A percentile compares a stretch with the other conserved stretches of the same genome.
Evolutionary conservation across 2,329 filamentous ascomycete species (phyloP).

Genomic region (Cladosporium sp.): DNA sequence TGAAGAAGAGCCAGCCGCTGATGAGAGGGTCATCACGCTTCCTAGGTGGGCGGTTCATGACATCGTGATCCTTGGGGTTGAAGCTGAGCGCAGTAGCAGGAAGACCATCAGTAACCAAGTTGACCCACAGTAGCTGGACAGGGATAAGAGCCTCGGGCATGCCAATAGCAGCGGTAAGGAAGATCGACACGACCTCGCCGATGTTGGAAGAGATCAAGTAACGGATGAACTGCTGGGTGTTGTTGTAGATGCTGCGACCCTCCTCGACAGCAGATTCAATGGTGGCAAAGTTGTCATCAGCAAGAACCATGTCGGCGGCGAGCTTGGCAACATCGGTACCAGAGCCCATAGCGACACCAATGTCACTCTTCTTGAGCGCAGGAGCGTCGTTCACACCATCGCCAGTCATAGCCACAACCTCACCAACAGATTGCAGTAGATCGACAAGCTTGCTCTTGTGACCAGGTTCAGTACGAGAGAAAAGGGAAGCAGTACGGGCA

Average conservation of each 20-base stretch:
- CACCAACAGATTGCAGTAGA: constrained; percentile 83
- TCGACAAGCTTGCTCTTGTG: constrained; percentile 99
- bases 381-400: constrained; percentile 98
- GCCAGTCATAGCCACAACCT: constrained; percentile 98
- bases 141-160: constrained; percentile 98
- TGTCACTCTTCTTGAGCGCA: constrained; percentile 96
- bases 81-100: constrained; percentile 95
- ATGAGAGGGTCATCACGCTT: constrained; percentile 92
- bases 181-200: constrained; percentile 97
- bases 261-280: constrained; percentile 96
- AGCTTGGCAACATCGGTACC: constrained; percentile 96
- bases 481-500: constrained; percentile 80
- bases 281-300: constrained; percentile 98
- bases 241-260: constrained; percentile 97
- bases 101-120: constrained; percentile 94
- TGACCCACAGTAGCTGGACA: constrained; percentile 97
- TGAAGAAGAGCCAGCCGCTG: constrained; percentile 93
- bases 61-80: constrained; percentile 96
- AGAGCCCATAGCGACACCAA: constrained; percentile 97
- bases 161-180: constrained; percentile 89
- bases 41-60: constrained; percentile 88
- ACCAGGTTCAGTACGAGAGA: constrained; percentile 89
- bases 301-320: constrained; percentile 96
- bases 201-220: constrained; percentile 99
- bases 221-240: constrained; percentile 98